Evolutionary conservation across 192 early-diverging fungal genomes (phyloP).

Genomic region (Oehlia diaphana): DNA sequence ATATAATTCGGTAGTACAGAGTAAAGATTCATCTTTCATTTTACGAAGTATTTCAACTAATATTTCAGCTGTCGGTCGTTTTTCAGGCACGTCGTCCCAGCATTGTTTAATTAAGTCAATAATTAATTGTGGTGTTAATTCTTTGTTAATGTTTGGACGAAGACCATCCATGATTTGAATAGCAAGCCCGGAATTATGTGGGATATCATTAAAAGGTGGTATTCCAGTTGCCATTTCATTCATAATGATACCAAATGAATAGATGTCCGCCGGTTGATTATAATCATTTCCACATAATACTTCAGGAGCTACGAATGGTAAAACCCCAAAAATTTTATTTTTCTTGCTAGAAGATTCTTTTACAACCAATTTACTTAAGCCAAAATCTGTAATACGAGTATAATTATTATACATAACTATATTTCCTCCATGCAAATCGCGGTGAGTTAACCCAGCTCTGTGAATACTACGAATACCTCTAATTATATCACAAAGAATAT

Average conservation of each 20-base stretch:
- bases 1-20: too few relatives aligned
- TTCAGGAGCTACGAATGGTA: constrained; percentile 3
- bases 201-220: neutral
- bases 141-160: neutral
- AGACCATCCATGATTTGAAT: neutral
- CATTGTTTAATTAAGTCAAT: neutral
- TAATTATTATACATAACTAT: neutral
- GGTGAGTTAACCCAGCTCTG: neutral
- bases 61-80: neutral
- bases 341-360: neutral
- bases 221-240: neutral
- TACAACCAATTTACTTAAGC: neutral
- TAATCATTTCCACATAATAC: neutral
- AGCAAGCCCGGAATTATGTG: neutral
- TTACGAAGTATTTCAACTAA: too few relatives aligned
- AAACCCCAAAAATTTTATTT: neutral
- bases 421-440: neutral
- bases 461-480: neutral
- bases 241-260: neutral
- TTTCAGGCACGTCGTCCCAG: neutral
- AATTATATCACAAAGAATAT: neutral
- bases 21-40: too few relatives aligned
- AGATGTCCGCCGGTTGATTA: neutral
- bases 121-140: neutral
- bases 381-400: neutral